Percentiles rank a stretch among this genome's conserved stretches.
Evolutionary conservation across 176 grass and related monocot genomes (phyloP).

Genomic region (Urochloa ruziziensis): DNA sequence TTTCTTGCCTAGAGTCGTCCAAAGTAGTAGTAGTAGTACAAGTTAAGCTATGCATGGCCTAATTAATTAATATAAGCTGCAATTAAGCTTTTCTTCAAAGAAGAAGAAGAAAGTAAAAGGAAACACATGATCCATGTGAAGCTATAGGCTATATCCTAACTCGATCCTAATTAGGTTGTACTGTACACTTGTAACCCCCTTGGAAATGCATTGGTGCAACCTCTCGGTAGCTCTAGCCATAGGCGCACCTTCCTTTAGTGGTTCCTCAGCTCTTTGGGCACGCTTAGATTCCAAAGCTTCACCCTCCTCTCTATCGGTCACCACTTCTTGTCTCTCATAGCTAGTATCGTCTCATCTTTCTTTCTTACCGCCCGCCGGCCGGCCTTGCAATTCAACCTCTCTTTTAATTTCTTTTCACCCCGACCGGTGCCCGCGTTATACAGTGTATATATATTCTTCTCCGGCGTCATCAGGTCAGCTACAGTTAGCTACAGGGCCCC

Average conservation of each 20-base stretch:
- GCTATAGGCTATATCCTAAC: not conserved
- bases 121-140: conserved; percentile 28
- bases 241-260: not conserved
- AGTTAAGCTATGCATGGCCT: not conserved
- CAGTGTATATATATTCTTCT: conserved; percentile 15
- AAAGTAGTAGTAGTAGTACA: not conserved
- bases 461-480: not conserved
- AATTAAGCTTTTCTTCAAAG: not conserved
- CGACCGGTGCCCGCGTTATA: not conserved
- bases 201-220: conserved; percentile 29
- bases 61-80: conserved; percentile 8
- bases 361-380: not conserved
- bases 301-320: not conserved
- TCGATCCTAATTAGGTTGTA: not conserved
- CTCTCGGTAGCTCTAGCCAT: not conserved
- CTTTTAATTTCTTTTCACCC: conserved; percentile 31
- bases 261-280: conserved; percentile 18
- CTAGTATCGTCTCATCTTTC: not conserved
- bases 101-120: not conserved
- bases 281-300: conserved; percentile 38
- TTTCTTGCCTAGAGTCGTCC: not conserved
- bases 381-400: not conserved
- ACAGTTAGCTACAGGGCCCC: not conserved
- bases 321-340: not conserved
- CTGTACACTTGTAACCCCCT: not conserved